Conservation (phyloP, 768 basidiomycete genomes). For the Russula earlei region DNA sequence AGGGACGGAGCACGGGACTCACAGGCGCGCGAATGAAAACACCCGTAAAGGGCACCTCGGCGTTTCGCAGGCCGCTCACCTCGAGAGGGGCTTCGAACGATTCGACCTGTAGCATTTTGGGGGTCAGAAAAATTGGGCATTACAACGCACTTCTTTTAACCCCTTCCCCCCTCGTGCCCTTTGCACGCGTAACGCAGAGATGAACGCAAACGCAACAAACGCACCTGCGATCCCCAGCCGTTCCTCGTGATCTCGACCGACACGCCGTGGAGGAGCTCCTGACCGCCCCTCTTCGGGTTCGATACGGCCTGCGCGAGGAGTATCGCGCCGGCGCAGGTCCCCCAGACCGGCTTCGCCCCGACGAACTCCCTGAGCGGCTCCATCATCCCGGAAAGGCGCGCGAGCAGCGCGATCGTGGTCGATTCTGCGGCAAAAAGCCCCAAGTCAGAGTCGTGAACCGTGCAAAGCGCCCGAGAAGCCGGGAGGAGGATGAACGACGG, state of each 20-base stretch:
- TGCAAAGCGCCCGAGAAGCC: too few relatives aligned
- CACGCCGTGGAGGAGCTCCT: constrained; percentile 77
- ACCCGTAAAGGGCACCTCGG: constrained; percentile 59
- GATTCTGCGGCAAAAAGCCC: constrained; percentile 63
- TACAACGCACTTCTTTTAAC: too few relatives aligned
- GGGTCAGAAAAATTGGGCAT: too few relatives aligned
- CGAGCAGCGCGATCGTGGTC: constrained; percentile 81
- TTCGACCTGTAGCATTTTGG: constrained; percentile 47
- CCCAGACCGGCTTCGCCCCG: constrained; percentile 76
- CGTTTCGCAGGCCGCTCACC: constrained; percentile 51
- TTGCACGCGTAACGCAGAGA: too few relatives aligned
- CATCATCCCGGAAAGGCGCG: constrained; percentile 61
- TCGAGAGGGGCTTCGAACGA: constrained; percentile 78
- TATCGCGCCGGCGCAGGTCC: constrained; percentile 94
- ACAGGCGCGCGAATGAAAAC: constrained; percentile 95
- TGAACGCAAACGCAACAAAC: constrained; percentile 4
- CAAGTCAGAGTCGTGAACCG: too few relatives aligned
- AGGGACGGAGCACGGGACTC: constrained; percentile 21
- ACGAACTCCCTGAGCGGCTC: constrained; percentile 72
- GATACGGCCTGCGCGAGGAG: constrained; percentile 66
- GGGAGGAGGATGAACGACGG: too few relatives aligned
- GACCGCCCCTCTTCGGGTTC: constrained; percentile 77
- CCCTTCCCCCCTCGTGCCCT: too few relatives aligned
- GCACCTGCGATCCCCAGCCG: constrained; percentile 88
- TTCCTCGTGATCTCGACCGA: constrained; percentile 77